Evolutionary conservation across 1,284 basidiomycete species (phyloP).

Genomic region (Pterulicium gracile): DNA sequence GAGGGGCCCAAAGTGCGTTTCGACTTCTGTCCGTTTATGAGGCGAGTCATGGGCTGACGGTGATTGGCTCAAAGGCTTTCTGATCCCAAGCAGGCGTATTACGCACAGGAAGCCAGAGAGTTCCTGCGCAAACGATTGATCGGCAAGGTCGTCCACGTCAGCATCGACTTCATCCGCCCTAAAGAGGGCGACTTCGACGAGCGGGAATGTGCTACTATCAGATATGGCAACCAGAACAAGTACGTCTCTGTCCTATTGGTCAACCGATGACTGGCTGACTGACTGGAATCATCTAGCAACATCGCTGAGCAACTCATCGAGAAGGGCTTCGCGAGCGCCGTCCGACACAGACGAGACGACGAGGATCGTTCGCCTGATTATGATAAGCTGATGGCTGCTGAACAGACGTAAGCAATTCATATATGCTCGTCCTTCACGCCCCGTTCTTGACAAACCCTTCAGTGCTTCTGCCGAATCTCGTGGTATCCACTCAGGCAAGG

Average conservation of each 20-base stretch:
- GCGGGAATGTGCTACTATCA: constrained; percentile 83
- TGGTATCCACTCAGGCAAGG: constrained; percentile 92
- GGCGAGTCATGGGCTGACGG: too few relatives aligned
- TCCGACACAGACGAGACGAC: constrained; percentile 90
- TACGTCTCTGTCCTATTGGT: constrained; percentile 22
- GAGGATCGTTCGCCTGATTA: constrained; percentile 92
- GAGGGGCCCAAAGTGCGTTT: constrained; percentile 67
- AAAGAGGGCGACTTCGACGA: constrained; percentile 90
- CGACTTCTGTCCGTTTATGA: too few relatives aligned
- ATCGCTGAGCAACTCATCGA: constrained; percentile 89
- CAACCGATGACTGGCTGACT: constrained; percentile 2
- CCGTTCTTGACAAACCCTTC: too few relatives aligned
- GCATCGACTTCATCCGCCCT: constrained; percentile 85
- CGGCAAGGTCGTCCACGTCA: constrained; percentile 80
- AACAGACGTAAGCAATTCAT: constrained; percentile 59
- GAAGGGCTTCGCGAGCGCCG: constrained; percentile 82
- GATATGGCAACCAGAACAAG: constrained; percentile 71
- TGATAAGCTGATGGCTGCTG: constrained; percentile 91
- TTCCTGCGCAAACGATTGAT: constrained; percentile 87
- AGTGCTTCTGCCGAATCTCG: constrained; percentile 74
- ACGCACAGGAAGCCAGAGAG: constrained; percentile 87
- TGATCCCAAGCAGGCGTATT: constrained; percentile 83
- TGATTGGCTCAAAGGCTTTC: constrained; percentile 67
- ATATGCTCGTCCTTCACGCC: too few relatives aligned
- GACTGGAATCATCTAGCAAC: constrained; percentile 45